phyloP scores from a whole-genome alignment of 1,139 yeast species.

The Diutina scorzettiae region DNA sequence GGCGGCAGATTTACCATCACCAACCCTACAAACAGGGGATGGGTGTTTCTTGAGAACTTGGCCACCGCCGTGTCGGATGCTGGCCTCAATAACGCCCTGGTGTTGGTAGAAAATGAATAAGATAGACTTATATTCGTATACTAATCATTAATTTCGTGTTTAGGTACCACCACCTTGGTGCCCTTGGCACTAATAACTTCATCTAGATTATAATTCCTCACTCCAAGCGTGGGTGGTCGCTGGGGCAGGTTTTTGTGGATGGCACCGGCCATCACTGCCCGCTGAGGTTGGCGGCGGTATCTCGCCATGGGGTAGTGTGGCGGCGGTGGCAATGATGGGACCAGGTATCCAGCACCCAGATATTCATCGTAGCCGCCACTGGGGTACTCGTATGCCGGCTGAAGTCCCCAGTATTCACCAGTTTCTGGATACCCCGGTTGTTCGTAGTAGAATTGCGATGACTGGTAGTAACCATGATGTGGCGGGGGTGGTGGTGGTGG shows the following conservation, averaged over 20 bases:
- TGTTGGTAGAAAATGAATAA: slow-evolving; percentile 46
- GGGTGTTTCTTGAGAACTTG: slow-evolving; percentile 38
- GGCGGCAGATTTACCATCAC: slow-evolving; percentile 35
- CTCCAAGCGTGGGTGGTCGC: neutral
- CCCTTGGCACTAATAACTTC: neutral
- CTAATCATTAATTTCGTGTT: neutral
- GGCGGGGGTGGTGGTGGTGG: neutral
- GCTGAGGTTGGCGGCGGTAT: neutral
- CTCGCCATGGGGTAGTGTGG: neutral
- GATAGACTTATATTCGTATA: neutral
- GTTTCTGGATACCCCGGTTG: neutral
- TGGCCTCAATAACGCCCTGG: slow-evolving; percentile 70
- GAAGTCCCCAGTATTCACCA: neutral
- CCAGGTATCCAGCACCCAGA: slow-evolving; percentile 5
- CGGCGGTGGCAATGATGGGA: neutral
- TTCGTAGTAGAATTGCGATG: neutral
- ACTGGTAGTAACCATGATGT: neutral
- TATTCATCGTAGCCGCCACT: neutral
- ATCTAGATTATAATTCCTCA: neutral
- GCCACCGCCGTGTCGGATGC: slow-evolving; percentile 58
- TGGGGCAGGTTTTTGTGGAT: neutral
- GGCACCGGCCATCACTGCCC: neutral
- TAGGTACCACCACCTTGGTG: neutral
- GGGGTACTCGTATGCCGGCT: neutral
- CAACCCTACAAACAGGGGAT: slow-evolving; percentile 29